A percentile compares a stretch with the other conserved stretches of the same genome.
phyloP scores from a whole-genome alignment of 225 moss, liverwort and hornwort genomes.

The Bryoerythrophyllum caledonicum region DNA sequence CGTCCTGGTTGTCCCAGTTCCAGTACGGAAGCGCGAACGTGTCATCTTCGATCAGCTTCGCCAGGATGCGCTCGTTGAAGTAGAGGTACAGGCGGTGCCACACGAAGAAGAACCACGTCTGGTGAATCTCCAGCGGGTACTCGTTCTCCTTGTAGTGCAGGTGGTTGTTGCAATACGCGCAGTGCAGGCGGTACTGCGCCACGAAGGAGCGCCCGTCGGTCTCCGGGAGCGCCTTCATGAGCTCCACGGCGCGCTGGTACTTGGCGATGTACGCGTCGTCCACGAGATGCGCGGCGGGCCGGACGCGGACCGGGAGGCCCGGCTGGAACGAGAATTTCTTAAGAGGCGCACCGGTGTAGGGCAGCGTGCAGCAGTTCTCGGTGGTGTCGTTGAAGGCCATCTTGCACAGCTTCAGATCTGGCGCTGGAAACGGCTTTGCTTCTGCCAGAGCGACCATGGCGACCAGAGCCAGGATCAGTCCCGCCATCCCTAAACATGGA shows the following conservation, averaged over 20 bases:
- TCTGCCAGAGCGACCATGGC: no score
- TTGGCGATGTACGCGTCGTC: slow-evolving; percentile 40
- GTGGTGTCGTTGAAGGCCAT: slow-evolving; percentile 26
- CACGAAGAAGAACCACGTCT: slow-evolving; percentile 51
- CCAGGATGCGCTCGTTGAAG: slow-evolving; percentile 59
- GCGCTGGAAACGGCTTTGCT: slow-evolving; percentile 35
- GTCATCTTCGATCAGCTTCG: slow-evolving; percentile 45
- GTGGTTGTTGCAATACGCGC: slow-evolving; percentile 53
- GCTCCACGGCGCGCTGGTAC: slow-evolving; percentile 40
- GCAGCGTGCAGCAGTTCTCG: slow-evolving; percentile 45
- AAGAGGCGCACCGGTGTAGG: background rate
- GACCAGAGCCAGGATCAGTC: no score
- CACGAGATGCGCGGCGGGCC: slow-evolving; percentile 34
- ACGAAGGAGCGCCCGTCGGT: slow-evolving; percentile 47
- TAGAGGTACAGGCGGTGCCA: slow-evolving; percentile 59
- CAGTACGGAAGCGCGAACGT: slow-evolving; percentile 54
- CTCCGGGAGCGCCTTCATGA: slow-evolving; percentile 41
- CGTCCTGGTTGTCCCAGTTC: slow-evolving; percentile 56
- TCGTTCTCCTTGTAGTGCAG: slow-evolving; percentile 30
- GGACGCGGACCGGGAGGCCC: slow-evolving; percentile 22
- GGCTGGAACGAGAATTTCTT: slow-evolving; percentile 36
- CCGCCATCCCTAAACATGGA: no score
- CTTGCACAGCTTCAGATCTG: slow-evolving; percentile 30
- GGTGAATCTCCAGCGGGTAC: slow-evolving; percentile 53
- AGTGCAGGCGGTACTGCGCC: slow-evolving; percentile 43